A percentile compares a stretch with the other conserved stretches of the same genome.
Conservation (phyloP, 192 early-diverging fungal species). For the Allomyces javanicus region DNA sequence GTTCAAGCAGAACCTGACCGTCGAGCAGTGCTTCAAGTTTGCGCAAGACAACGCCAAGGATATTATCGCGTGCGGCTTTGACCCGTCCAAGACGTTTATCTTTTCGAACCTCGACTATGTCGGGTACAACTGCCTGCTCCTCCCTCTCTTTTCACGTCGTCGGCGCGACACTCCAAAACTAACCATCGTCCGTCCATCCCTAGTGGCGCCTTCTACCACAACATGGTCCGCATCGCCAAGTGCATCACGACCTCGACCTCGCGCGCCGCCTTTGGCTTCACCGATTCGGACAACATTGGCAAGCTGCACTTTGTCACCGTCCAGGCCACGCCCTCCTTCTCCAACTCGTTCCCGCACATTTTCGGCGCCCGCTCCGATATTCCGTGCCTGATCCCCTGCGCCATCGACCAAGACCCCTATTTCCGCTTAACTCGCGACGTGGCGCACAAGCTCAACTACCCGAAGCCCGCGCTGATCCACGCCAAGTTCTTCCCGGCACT, state of each 20-base stretch:
- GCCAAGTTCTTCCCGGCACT: slow-evolving; percentile 90
- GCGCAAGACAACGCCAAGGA: slow-evolving; percentile 67
- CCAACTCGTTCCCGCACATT: slow-evolving; percentile 86
- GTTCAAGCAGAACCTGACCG: slow-evolving; percentile 72
- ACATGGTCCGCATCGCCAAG: slow-evolving; percentile 71
- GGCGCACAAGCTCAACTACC: slow-evolving; percentile 76
- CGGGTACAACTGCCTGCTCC: slow-evolving; percentile 28
- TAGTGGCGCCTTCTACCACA: slow-evolving; percentile 84
- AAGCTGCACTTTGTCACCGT: slow-evolving; percentile 86
- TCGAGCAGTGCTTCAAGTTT: slow-evolving; percentile 60
- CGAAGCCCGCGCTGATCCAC: slow-evolving; percentile 85
- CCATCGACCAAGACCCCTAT: slow-evolving; percentile 98
- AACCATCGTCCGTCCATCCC: not conserved
- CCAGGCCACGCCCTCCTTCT: slow-evolving; percentile 87
- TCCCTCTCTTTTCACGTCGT: not conserved
- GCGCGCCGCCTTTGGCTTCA: slow-evolving; percentile 80
- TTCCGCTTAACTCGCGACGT: slow-evolving; percentile 95
- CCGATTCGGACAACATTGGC: slow-evolving; percentile 69
- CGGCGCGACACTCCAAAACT: not conserved
- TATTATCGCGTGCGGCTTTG: slow-evolving; percentile 87
- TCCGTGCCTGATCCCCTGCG: slow-evolving; percentile 92
- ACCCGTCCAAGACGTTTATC: slow-evolving; percentile 89
- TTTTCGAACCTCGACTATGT: slow-evolving; percentile 84
- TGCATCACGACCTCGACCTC: slow-evolving; percentile 65
- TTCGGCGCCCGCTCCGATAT: slow-evolving; percentile 78